phyloP scores from a whole-genome alignment of 225 moss, liverwort and hornwort genomes.

The Sphagnum contortum region DNA sequence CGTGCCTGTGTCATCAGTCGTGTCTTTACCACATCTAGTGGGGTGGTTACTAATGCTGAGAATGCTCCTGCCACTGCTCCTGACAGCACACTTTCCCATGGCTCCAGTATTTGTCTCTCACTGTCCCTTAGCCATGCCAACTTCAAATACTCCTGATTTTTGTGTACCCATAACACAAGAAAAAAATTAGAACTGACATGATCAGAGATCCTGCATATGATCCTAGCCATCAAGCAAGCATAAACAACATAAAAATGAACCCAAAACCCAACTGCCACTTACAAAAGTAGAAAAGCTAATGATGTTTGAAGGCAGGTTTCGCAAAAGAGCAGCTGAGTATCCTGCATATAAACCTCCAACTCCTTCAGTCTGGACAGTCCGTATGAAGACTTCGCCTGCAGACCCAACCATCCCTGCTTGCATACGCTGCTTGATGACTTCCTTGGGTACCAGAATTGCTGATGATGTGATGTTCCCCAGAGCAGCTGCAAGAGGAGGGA shows the following conservation, averaged over 20 bases:
- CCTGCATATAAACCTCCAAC: constrained; percentile 65
- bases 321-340: constrained; percentile 64
- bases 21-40: constrained; percentile 77
- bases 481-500: constrained; percentile 69
- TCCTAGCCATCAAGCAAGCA: no score
- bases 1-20: constrained; percentile 76
- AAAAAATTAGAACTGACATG: no score
- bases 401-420: constrained; percentile 60
- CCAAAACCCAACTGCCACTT: constrained; percentile 5
- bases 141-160: constrained; percentile 62
- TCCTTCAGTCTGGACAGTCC: constrained; percentile 55
- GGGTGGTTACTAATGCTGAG: constrained; percentile 63
- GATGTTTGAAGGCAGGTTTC: constrained; percentile 71
- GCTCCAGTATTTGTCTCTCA: constrained; percentile 37
- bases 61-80: constrained; percentile 68
- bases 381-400: constrained; percentile 42
- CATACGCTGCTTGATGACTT: constrained; percentile 78
- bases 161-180: no score
- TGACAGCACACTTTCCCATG: constrained; percentile 72
- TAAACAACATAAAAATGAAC: no score
- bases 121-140: constrained; percentile 56
- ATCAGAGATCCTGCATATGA: no score
- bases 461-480: constrained; percentile 74
- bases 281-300: constrained; percentile 85
- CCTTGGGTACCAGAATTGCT: constrained; percentile 69